Evolutionary conservation across 2,329 filamentous ascomycete genomes (phyloP).

Genomic region (Trichophyton mentagrophytes): DNA sequence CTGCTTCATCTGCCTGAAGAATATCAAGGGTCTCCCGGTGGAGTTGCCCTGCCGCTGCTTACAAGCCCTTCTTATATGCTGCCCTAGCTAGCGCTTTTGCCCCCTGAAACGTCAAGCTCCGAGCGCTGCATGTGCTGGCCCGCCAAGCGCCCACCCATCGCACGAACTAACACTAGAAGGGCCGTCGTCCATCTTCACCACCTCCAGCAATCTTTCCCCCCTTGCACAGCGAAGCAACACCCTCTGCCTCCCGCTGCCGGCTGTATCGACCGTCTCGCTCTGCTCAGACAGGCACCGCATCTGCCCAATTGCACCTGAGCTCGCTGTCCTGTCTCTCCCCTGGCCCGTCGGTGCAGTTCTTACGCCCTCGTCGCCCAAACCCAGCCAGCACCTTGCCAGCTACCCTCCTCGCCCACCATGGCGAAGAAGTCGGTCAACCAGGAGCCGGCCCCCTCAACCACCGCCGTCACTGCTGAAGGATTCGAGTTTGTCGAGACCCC

Average conservation of each 20-base stretch:
- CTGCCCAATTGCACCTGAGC: not conserved
- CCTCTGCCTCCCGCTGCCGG: too few species aligned
- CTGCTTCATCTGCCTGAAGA: not conserved
- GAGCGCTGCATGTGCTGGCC: not conserved
- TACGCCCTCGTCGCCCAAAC: not conserved
- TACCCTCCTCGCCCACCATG: not conserved
- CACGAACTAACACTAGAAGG: not conserved
- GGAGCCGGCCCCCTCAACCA: not conserved
- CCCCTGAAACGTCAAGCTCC: not conserved
- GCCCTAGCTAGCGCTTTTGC: not conserved
- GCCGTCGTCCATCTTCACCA: not conserved
- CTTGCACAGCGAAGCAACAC: too few species aligned
- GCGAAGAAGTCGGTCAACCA: slow-evolving; percentile 3
- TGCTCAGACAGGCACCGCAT: not conserved
- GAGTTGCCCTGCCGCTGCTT: not conserved
- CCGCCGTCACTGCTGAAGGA: slow-evolving; percentile 17
- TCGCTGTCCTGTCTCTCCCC: not conserved
- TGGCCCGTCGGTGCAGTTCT: not conserved
- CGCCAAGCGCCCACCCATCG: not conserved
- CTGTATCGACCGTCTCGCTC: not conserved
- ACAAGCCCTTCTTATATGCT: not conserved
- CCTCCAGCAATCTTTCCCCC: not conserved
- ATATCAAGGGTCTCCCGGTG: slow-evolving; percentile 3
- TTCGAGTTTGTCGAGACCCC: slow-evolving; percentile 49
- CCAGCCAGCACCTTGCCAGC: not conserved